Conservation (phyloP, 306 rosid genomes). For the Canavalia gladiata region DNA sequence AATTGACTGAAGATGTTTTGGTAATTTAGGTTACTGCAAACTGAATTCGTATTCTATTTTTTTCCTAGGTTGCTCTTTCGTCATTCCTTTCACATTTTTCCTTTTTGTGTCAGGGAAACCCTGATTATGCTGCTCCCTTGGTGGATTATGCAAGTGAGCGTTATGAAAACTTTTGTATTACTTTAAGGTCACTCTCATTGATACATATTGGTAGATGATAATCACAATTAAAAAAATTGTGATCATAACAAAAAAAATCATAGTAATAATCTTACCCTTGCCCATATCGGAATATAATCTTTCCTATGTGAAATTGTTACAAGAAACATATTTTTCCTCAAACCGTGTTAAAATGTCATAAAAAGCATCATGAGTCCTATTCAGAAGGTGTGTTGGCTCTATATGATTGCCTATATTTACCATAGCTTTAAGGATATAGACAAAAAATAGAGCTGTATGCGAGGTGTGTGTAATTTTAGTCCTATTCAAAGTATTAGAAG, state of each 20-base stretch:
- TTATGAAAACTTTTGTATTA: neutral
- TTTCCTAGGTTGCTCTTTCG: neutral
- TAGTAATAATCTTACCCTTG: neutral
- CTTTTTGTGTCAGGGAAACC: conserved; percentile 61
- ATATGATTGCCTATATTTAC: neutral
- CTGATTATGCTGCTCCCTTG: conserved; percentile 61
- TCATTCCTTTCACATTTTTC: conserved; percentile 41
- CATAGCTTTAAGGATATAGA: neutral
- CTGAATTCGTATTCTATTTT: conserved; percentile 30
- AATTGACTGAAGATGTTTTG: conserved; percentile 72
- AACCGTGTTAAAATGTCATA: neutral
- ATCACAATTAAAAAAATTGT: neutral
- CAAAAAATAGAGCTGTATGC: neutral
- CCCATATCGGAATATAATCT: neutral
- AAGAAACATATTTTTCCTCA: neutral
- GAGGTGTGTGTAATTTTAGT: neutral
- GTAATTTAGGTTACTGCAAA: conserved; percentile 50
- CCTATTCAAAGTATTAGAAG: neutral
- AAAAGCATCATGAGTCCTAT: neutral
- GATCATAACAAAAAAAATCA: neutral
- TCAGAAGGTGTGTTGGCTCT: neutral
- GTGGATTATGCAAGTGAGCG: conserved; percentile 81
- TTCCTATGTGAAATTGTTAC: neutral
- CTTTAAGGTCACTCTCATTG: neutral
- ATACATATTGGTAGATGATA: neutral